Evolutionary conservation across 768 basidiomycete genomes (phyloP).

Genomic region (Paxillus involutus): DNA sequence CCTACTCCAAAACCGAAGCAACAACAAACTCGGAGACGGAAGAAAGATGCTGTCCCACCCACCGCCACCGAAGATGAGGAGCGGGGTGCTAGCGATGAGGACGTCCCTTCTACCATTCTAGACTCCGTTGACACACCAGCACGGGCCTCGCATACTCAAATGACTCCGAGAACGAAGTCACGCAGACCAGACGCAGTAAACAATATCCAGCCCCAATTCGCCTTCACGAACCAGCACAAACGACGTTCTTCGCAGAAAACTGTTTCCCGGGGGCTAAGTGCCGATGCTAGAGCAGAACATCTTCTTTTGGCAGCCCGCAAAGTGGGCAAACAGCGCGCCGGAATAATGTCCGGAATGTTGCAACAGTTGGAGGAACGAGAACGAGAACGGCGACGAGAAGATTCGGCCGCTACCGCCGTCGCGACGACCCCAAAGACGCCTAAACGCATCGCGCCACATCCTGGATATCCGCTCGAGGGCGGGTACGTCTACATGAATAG

Average conservation of each 20-base stretch:
- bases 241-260: conserved; percentile 28
- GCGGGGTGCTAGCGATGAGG: conserved; percentile 24
- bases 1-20: conserved; percentile 23
- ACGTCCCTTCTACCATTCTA: conserved; percentile 11
- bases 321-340: conserved; percentile 61
- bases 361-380: conserved; percentile 34
- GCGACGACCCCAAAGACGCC: conserved; percentile 27
- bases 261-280: conserved; percentile 34
- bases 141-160: conserved; percentile 10
- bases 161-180: conserved; percentile 22
- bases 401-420: conserved; percentile 20
- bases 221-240: conserved; percentile 13
- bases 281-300: conserved; percentile 73
- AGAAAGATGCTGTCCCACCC: conserved; percentile 16
- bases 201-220: conserved; percentile 7
- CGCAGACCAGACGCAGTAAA: conserved; percentile 19
- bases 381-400: conserved; percentile 26
- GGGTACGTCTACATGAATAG: conserved; percentile 29
- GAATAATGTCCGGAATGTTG: conserved; percentile 51
- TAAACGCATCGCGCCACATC: conserved; percentile 29
- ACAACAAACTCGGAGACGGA: conserved; percentile 25
- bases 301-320: conserved; percentile 70
- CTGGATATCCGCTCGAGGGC: conserved; percentile 21
- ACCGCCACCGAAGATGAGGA: conserved; percentile 26
- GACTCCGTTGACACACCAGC: conserved; percentile 20